These are phyloP conservation scores for Isabelozyma gotoi DNA, from an alignment of 805 yeast species.

Conservation along the genomic window DNA sequence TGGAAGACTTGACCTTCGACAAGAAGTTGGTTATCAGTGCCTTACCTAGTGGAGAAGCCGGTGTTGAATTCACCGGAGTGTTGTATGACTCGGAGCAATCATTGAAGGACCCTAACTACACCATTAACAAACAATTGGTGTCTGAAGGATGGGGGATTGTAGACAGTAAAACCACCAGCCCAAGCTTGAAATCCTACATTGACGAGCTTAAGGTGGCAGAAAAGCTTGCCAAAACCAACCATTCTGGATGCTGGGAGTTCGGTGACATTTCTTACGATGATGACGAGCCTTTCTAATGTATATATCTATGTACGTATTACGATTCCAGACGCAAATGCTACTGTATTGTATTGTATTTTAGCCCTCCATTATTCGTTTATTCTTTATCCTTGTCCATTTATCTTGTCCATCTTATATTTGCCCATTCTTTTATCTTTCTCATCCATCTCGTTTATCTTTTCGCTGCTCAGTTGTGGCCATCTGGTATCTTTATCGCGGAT, in stretches of 20 bases:
- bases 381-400: too few species aligned
- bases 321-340: too few species aligned
- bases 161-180: conserved; percentile 26
- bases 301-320: not conserved
- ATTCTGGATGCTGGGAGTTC: conserved; percentile 71
- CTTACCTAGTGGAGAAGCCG: conserved; percentile 36
- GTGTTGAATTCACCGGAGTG: conserved; percentile 49
- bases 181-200: conserved; percentile 34
- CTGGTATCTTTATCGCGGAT: too few species aligned
- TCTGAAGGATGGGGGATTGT: conserved; percentile 62
- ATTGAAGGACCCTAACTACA: conserved; percentile 51
- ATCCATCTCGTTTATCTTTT: too few species aligned
- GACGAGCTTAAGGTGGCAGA: conserved; percentile 43
- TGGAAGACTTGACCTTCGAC: conserved; percentile 54
- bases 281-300: conserved; percentile 11
- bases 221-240: conserved; percentile 46
- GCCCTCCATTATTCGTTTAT: too few species aligned
- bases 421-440: too few species aligned
- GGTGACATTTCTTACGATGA: conserved; percentile 71
- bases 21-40: conserved; percentile 56
- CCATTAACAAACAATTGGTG: conserved; percentile 60
- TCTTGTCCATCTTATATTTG: too few species aligned
- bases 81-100: conserved; percentile 59
- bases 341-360: too few species aligned
- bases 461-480: too few species aligned